Percentiles rank a stretch among this genome's conserved stretches.
phyloP scores from a whole-genome alignment of 116 monocot species.

The Zostera marina region DNA sequence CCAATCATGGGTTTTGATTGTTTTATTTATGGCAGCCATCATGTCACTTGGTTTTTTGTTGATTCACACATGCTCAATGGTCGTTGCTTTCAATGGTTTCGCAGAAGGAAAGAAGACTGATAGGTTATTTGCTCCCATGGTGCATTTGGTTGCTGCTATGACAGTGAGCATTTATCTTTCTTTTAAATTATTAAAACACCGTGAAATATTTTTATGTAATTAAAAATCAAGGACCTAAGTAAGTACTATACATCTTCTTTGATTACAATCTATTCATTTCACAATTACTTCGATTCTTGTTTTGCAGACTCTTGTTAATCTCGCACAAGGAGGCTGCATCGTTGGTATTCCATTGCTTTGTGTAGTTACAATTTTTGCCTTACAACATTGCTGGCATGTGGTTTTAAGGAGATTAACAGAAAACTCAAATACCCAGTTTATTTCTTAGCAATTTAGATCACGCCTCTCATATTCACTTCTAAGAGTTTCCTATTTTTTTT shows the following conservation, averaged over 20 bases:
- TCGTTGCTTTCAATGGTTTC: slow-evolving; percentile 94
- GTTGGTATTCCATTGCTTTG: slow-evolving; percentile 45
- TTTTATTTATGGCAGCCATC: slow-evolving; percentile 39
- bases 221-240: background rate
- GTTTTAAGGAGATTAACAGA: slow-evolving; percentile 56
- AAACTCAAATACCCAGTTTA: slow-evolving; percentile 2
- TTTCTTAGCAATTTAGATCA: background rate
- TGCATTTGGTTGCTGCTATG: slow-evolving; percentile 61
- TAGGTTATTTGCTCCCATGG: slow-evolving; percentile 42
- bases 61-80: slow-evolving; percentile 90
- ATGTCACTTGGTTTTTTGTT: slow-evolving; percentile 74
- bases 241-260: background rate
- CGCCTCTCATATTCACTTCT: background rate
- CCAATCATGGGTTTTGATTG: background rate
- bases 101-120: slow-evolving; percentile 53
- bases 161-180: slow-evolving; percentile 35
- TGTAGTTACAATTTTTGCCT: slow-evolving; percentile 24
- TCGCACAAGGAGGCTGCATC: slow-evolving; percentile 35
- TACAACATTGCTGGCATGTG: slow-evolving; percentile 60
- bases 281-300: background rate
- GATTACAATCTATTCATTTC: background rate
- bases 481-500: no score
- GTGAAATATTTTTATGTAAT: background rate
- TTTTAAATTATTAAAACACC: background rate
- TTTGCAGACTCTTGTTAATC: slow-evolving; percentile 47